phyloP scores from a whole-genome alignment of 768 basidiomycete genomes.

The Psilocybe cyanescens region DNA sequence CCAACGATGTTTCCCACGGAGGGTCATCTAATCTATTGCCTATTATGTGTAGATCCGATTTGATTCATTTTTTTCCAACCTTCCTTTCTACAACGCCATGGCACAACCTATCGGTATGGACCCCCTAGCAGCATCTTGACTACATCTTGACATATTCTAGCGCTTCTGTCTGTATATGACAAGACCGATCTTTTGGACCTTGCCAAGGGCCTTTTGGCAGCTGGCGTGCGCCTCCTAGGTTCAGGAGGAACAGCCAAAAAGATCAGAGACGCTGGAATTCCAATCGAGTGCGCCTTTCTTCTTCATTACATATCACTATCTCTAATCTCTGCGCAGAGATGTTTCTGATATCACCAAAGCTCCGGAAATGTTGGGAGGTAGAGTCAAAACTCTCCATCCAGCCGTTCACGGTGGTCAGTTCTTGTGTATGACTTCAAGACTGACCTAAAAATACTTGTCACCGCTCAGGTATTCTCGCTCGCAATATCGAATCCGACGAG shows the following conservation, averaged over 20 bases:
- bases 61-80: not conserved
- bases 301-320: not conserved
- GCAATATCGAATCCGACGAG: constrained; percentile 89
- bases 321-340: constrained; percentile 64
- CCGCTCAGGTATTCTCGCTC: constrained; percentile 87
- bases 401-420: constrained; percentile 91
- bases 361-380: constrained; percentile 97
- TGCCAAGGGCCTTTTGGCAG: constrained; percentile 78
- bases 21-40: constrained; percentile 10
- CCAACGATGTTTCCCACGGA: not conserved
- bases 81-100: constrained; percentile 21
- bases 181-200: constrained; percentile 89
- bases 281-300: constrained; percentile 73
- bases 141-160: constrained; percentile 38
- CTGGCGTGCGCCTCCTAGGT: constrained; percentile 88
- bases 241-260: constrained; percentile 98
- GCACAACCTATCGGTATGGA: constrained; percentile 32
- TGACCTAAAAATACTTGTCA: constrained; percentile 4
- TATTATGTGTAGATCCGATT: constrained; percentile 6
- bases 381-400: constrained; percentile 98
- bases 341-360: constrained; percentile 97
- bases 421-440: not conserved
- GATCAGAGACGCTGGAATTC: constrained; percentile 91
- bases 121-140: not conserved
- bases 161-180: constrained; percentile 95